Base-by-base conservation (phyloP, 2,329 filamentous ascomycete species). In the Colletotrichum tropicale region DNA sequence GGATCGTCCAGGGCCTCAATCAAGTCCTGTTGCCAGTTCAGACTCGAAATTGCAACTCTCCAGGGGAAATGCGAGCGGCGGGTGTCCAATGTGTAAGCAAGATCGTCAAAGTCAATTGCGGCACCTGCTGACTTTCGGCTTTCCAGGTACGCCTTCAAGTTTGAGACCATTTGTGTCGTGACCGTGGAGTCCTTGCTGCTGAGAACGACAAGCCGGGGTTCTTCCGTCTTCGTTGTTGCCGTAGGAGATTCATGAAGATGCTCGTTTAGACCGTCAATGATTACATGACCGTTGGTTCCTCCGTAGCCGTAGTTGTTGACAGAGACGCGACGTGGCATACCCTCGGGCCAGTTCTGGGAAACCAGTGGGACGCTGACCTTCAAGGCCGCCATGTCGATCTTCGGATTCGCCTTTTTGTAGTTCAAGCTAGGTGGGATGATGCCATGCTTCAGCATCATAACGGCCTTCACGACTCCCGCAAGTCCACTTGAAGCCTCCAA, bases 351-450 rank as follows among this genome's bases (percentile, higher is more conserved):
- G 1, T 62, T 16, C 4, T 61, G 71, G 7, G 24, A n/a, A 3
- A 10, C 21, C 6, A 58, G 48, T 2, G 34, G 24, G 34, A 71
- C 70, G n/a, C 18, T 48, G 13, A 67, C 61, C 5, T 21, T 12
- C 4, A 75, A 48, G 71, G 18, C 77, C 56, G 66, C 8, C 58
- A 62, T 34, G 13, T 38, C 30, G 7, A 90, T 88, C 3, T 82
- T 80, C 0, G 87, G 86, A 65, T 90, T 90, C 0, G 85, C 83
- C 2, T 77, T 77, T 21, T 86, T 78, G 68, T 89, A 90, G 75
- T 90, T 90, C 79, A 89, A 84, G 60, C 90, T 88, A n/a, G 86
- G 86, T 0, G 89, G 88, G 13, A 91, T 90, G 58, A 85, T 81
- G 15, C 87, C 88, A 21, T 86, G 84, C 77, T 91, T 88, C 2